Base-by-base conservation (phyloP, 257 asterid genomes). In the Ligustrum vulgare region DNA sequence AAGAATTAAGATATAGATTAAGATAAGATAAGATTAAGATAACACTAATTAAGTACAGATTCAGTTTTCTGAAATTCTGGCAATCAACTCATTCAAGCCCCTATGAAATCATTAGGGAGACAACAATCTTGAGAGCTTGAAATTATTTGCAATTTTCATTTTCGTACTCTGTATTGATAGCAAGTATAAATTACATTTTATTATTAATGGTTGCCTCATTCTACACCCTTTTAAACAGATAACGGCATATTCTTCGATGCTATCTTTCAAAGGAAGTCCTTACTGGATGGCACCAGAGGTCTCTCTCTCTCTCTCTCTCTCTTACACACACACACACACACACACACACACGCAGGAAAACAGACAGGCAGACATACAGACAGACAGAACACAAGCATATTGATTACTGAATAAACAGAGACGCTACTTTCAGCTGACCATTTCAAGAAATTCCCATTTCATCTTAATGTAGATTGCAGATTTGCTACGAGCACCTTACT, bases 251-350 rank as follows among this genome's bases (percentile, higher is more conserved):
- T 78, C 94, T 18, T 90, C 97, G 36, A 83, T 56, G 31, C 31
- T 56, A 20, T 56, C 64, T 5, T 56, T 56, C 64, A 56, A 54
- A 20, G 31, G 64, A 56, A 56, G 31, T 56, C 64, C 64, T 56
- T 56, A 56, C 20, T 56, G 64, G 64, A 56, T 56, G 64, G 98
- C 97, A 37, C 98, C 98, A 66, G 98, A 93, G 97, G 98, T 93
- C 70, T 76, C 69, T 75, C 72, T 75, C 71, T 79, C 78, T 18
- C 64, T 68, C 34, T 69, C 74, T 72, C 49, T 28, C 78, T 39
- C 36, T 34, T 51, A 4, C 54, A 9, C 71, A n/a, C 25, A 22
- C 16, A 43, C 60, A 9, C 3, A 28, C 36, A 25, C 63, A 4
- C 54, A 9, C 71, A n/a, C 25, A 22, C 16, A 43, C 60, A 9